Evolutionary conservation across 2,329 filamentous ascomycete genomes (phyloP).

Genomic region (Diaporthe citriasiana): DNA sequence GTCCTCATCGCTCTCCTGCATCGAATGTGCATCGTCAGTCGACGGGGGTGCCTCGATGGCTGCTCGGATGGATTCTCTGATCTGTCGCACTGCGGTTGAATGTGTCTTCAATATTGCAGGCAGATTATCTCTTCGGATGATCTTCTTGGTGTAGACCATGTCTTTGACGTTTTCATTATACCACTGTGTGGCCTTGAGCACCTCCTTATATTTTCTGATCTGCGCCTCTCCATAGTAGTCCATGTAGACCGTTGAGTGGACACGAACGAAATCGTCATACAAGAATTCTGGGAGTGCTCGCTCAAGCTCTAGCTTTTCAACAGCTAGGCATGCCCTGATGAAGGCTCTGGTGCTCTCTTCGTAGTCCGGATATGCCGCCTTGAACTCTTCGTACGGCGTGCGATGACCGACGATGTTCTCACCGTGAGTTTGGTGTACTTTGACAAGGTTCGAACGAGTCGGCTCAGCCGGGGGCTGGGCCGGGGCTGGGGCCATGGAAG

Average conservation of each 20-base stretch:
- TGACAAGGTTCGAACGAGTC: not conserved
- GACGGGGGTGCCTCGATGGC: not conserved
- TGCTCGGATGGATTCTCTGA: slow-evolving; percentile 29
- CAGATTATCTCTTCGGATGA: slow-evolving; percentile 51
- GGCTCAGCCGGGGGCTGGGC: not conserved
- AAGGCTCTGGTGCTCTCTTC: slow-evolving; percentile 49
- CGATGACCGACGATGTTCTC: not conserved
- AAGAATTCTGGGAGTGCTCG: slow-evolving; percentile 48
- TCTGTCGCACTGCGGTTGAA: slow-evolving; percentile 45
- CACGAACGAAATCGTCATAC: slow-evolving; percentile 55
- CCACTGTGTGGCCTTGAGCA: slow-evolving; percentile 51
- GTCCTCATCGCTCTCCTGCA: slow-evolving; percentile 26
- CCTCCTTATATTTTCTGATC: slow-evolving; percentile 43
- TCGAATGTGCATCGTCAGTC: not conserved
- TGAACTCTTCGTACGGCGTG: slow-evolving; percentile 49
- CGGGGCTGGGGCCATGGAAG: slow-evolving; percentile 5
- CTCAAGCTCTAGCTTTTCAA: slow-evolving; percentile 47
- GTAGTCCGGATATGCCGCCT: slow-evolving; percentile 49
- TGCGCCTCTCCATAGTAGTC: slow-evolving; percentile 50
- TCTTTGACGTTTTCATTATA: slow-evolving; percentile 52
- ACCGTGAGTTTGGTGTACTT: not conserved
- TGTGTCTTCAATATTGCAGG: slow-evolving; percentile 48
- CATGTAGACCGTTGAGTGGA: slow-evolving; percentile 51
- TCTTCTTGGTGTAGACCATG: slow-evolving; percentile 46
- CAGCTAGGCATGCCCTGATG: slow-evolving; percentile 50